Evolutionary conservation across 495 filamentous ascomycete species (phyloP).

Genomic region (Articulospora tetracladia): DNA sequence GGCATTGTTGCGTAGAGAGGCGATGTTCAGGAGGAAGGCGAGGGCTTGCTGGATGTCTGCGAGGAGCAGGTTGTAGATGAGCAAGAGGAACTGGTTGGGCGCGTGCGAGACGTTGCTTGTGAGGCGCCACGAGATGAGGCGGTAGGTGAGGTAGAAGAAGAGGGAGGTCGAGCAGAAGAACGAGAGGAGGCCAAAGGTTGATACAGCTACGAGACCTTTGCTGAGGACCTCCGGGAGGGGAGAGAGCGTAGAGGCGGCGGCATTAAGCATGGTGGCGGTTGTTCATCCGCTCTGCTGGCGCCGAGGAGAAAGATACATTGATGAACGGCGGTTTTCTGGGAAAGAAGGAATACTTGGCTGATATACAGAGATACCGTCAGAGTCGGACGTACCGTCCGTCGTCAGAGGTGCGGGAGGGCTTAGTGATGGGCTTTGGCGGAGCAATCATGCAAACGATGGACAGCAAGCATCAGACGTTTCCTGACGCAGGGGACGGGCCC

Average conservation of each 20-base stretch:
- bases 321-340: not conserved
- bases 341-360: not conserved
- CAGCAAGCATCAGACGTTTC: not conserved
- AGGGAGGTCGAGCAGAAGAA: constrained; percentile 50
- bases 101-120: constrained; percentile 10
- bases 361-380: not conserved
- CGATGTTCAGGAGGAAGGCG: constrained; percentile 62
- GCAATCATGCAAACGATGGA: not conserved
- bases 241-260: constrained; percentile 26
- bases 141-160: constrained; percentile 53
- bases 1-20: constrained; percentile 51
- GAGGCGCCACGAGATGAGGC: constrained; percentile 51
- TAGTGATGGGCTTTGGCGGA: no score
- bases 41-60: constrained; percentile 70
- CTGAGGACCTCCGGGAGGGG: constrained; percentile 48
- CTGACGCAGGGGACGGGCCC: not conserved
- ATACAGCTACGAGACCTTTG: constrained; percentile 50
- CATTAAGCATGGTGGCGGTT: constrained; percentile 15
- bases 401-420: not conserved
- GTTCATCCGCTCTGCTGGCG: not conserved
- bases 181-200: constrained; percentile 55
- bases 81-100: constrained; percentile 65
- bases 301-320: not conserved
- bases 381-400: not conserved
- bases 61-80: constrained; percentile 70